Percentiles rank a stretch among this genome's conserved stretches.
These are phyloP conservation scores for Marvania coccoides DNA, from an alignment of 139 green algal genomes.

Conservation along the genomic window DNA sequence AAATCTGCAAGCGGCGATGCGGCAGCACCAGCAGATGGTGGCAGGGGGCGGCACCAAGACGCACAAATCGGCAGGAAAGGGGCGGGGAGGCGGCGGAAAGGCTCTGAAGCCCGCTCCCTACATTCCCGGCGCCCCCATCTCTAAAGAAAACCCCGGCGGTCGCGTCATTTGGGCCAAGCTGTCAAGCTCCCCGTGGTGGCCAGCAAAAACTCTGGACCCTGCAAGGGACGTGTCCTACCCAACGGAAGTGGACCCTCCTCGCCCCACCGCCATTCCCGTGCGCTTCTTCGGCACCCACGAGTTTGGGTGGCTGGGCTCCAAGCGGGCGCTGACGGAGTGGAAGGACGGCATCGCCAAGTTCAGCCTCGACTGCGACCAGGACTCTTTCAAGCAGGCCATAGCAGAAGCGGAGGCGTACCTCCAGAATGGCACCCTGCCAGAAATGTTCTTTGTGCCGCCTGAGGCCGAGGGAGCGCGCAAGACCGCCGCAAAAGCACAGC, in stretches of 20 bases:
- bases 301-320: slow-evolving; percentile 26
- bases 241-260: slow-evolving; percentile 18
- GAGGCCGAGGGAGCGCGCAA: neutral
- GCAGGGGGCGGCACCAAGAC: neutral
- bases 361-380: slow-evolving; percentile 10
- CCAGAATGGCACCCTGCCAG: slow-evolving; percentile 5
- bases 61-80: neutral
- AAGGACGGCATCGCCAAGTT: slow-evolving; percentile 10
- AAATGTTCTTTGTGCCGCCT: slow-evolving; percentile 20
- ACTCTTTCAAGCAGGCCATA: slow-evolving; percentile 7
- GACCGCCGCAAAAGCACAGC: no score
- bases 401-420: slow-evolving; percentile 7
- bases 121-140: neutral
- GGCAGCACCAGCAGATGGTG: neutral
- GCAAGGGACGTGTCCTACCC: slow-evolving; percentile 6
- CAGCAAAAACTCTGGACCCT: slow-evolving; percentile 19
- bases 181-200: slow-evolving; percentile 20
- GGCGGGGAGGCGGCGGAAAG: neutral
- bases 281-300: slow-evolving; percentile 28
- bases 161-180: slow-evolving; percentile 26
- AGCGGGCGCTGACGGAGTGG: slow-evolving; percentile 21
- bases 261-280: slow-evolving; percentile 25
- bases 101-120: neutral
- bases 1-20: neutral
- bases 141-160: neutral